Evolutionary conservation across 768 basidiomycete genomes (phyloP).

Genomic region (Lactarius trivialis): DNA sequence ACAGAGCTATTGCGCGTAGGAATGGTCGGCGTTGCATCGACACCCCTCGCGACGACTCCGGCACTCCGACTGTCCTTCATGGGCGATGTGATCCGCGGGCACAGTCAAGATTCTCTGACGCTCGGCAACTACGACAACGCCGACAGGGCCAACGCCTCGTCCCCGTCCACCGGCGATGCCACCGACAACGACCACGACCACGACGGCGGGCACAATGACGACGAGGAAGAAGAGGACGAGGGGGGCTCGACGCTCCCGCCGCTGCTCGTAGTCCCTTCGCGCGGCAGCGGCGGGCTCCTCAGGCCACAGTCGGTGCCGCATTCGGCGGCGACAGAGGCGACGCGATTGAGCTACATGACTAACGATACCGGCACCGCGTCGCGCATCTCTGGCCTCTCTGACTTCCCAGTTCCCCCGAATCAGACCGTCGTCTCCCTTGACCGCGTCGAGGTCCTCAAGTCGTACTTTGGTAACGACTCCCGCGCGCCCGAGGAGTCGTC

Average conservation of each 20-base stretch:
- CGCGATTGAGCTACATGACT: conserved; percentile 57
- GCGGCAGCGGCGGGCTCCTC: not conserved
- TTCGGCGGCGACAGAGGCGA: conserved; percentile 28
- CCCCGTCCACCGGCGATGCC: not conserved
- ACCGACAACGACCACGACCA: not conserved
- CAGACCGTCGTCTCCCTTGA: conserved; percentile 20
- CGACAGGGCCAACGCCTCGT: not conserved
- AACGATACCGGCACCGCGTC: conserved; percentile 43
- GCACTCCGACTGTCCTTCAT: conserved; percentile 31
- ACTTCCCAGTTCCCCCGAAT: conserved; percentile 60
- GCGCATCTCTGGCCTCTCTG: conserved; percentile 63
- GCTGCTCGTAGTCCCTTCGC: conserved; percentile 20
- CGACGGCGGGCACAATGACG: not conserved
- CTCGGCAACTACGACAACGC: not conserved
- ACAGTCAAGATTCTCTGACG: conserved; percentile 14
- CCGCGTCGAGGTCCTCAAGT: conserved; percentile 8
- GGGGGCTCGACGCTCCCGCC: not conserved
- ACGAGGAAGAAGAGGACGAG: not conserved
- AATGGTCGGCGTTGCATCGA: conserved; percentile 42
- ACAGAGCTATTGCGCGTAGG: conserved; percentile 47
- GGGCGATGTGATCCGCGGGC: conserved; percentile 5
- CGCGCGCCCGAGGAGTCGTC: not conserved
- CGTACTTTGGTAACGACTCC: conserved; percentile 7
- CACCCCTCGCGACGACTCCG: conserved; percentile 39
- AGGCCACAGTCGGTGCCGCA: conserved; percentile 22